A percentile compares a stretch with the other conserved stretches of the same genome.
phyloP scores from a whole-genome alignment of 257 asterid genomes.

The Solanum dulcamara region DNA sequence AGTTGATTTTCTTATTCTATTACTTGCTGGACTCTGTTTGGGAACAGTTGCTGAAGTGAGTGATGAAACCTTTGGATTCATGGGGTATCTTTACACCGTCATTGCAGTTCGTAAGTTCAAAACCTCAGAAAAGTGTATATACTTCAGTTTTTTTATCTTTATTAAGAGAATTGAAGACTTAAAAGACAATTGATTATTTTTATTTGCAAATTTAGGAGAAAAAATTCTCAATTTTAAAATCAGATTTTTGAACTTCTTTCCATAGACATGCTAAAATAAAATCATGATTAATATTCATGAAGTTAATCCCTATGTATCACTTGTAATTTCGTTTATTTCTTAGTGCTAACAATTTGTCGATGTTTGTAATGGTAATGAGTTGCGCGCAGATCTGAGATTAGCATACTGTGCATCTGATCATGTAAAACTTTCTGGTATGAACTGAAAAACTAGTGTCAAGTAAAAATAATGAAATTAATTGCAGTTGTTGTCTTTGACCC shows the following conservation, averaged over 20 bases:
- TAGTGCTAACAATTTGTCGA: not conserved
- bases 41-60: slow-evolving; percentile 94
- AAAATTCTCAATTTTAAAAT: not conserved
- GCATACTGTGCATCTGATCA: not conserved
- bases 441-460: not conserved
- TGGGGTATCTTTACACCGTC: slow-evolving; percentile 89
- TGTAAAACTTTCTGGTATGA: not conserved
- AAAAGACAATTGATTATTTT: not conserved
- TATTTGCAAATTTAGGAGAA: not conserved
- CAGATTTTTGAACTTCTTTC: not conserved
- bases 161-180: not conserved
- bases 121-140: not conserved
- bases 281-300: not conserved
- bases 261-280: not conserved
- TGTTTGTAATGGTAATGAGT: not conserved
- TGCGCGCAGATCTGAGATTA: not conserved
- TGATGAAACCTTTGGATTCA: slow-evolving; percentile 80
- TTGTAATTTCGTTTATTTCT: not conserved
- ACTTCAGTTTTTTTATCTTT: not conserved
- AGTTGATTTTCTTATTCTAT: slow-evolving; percentile 72
- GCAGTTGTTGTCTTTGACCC: not conserved
- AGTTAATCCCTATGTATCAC: not conserved
- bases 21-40: slow-evolving; percentile 83
- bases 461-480: not conserved
- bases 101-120: slow-evolving; percentile 80